Evolutionary conservation across 2,329 filamentous ascomycete species (phyloP), one percentile per base, ranked within the genome.

Genomic region (Scortechinia acanthostroma): DNA sequence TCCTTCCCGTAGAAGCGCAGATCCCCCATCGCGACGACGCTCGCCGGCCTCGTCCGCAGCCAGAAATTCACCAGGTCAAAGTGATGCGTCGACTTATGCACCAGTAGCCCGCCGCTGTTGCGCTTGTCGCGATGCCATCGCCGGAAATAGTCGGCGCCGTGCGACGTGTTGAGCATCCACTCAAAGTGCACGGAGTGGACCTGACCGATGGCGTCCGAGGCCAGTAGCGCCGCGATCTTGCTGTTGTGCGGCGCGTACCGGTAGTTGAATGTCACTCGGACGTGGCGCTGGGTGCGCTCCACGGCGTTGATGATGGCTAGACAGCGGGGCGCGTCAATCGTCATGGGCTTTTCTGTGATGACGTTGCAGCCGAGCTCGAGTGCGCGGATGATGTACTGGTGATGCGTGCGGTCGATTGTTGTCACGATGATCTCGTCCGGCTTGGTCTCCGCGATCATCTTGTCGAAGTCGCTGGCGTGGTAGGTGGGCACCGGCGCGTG

Each of bases 331-430:
- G 66, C 73, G 52, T 82, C 76, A 51, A 80, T 75, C 1, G 78
- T 82, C 77, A 82, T 81, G 3, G 77, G 78, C 56, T 83, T 83
- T 53, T 82, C 77, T 0, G 74, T 81, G n/a, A 82, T 65, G 0
- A 80, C 77, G 48, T 74, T 70, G 52, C 76, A 77, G 15, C 77
- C 77, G 1, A 79, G 60, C 49, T 80, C 75, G 43, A 83, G 61
- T 0, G 78, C 76, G 2, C 73, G 68, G 3, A 79, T 65, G 43
- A 80, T 80, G 59, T 83, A 83, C 21, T 63, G 68, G 52, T 80
- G 65, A 57, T 83, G 78, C 3, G 75, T 78, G 21, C 77, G 70
- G 58, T 83, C 78, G 52, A 82, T 78, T 0, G 77, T 81, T 1
- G 77, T 81, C 15, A 82, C 68, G 50, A 83, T 80, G 15, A 83